phyloP scores from a whole-genome alignment of 495 filamentous ascomycete species.

The Daldinia childiae region DNA sequence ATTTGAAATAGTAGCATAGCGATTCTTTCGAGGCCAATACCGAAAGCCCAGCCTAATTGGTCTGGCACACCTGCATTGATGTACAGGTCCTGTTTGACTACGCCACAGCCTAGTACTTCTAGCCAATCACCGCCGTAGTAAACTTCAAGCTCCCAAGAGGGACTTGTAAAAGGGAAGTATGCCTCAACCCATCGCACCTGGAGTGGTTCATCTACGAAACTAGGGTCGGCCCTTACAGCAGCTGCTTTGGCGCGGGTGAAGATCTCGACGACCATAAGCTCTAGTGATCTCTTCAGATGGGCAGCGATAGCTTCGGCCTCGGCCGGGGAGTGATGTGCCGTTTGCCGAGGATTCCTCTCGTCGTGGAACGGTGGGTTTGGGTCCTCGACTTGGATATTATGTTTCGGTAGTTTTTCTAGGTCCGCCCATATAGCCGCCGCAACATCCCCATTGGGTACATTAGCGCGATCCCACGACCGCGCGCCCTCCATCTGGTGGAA shows the following conservation, averaged over 20 bases:
- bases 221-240: conserved; percentile 60
- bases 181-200: conserved; percentile 94
- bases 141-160: conserved; percentile 95
- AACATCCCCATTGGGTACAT: conserved; percentile 66
- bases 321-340: conserved; percentile 69
- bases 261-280: conserved; percentile 87
- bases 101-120: conserved; percentile 92
- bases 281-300: conserved; percentile 89
- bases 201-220: conserved; percentile 69
- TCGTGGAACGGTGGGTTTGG: conserved; percentile 81
- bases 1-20: conserved; percentile 97
- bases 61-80: conserved; percentile 77
- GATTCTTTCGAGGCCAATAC: conserved; percentile 89
- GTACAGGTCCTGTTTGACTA: conserved; percentile 82
- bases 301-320: conserved; percentile 85
- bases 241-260: conserved; percentile 82
- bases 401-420: conserved; percentile 71
- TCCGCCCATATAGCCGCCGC: conserved; percentile 71
- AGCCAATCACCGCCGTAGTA: conserved; percentile 96
- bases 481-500: conserved; percentile 99
- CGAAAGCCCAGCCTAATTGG: conserved; percentile 94
- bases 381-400: conserved; percentile 81
- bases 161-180: conserved; percentile 95
- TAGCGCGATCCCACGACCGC: conserved; percentile 81
- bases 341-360: conserved; percentile 85